Evolutionary conservation across 768 basidiomycete genomes (phyloP), one percentile per base, ranked within the genome.

Genomic region (Naganishia vaughanmartiniae): DNA sequence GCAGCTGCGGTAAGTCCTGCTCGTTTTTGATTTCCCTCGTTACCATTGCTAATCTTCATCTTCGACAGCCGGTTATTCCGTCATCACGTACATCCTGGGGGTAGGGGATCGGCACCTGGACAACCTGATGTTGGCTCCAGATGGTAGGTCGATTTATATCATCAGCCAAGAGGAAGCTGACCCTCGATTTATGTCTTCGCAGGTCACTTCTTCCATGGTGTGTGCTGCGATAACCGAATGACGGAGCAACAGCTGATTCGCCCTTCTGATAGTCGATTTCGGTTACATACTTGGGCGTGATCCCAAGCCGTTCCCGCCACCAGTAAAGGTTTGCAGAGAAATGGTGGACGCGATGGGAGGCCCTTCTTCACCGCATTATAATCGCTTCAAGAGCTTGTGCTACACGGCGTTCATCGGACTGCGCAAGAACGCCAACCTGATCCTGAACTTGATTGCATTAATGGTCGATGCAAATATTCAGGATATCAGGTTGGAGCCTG

Each of bases 331-430:
- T 48, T 97, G 94, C 82, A 94, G 95, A 77, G 96, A 98, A 79
- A 99, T 98, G 96, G 92, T 98, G 0, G 96, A 99, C 79, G 95
- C 91, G 14, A 95, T 99, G 93, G 96, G 96, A n/a, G 95, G 96
- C 14, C 89, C 91, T 0, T 87, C 90, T 76, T 95, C 93, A 7
- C 87, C 90, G n/a, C 95, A 98, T 79, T 97, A 97, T 81, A 87
- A 89, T 30, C 89, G 94, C 34, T 99, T 99, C 87, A 93, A 97
- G 82, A 90, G 88, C 75, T 90, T 93, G 74, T 96, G 92, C 80
- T 95, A 94, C 81, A 98, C 95, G n/a, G 96, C 93, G 0, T 98
- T 98, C 83, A 91, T 90, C 66, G 93, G 92, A 77, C 86, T 98
- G 68, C 88, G 95, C 74, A 97, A 98, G 85, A 93, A 91, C 78